Percentiles rank a stretch among this genome's conserved stretches.
Evolutionary conservation across 345 rosid genomes (phyloP).

Genomic region (Gossypium raimondii): DNA sequence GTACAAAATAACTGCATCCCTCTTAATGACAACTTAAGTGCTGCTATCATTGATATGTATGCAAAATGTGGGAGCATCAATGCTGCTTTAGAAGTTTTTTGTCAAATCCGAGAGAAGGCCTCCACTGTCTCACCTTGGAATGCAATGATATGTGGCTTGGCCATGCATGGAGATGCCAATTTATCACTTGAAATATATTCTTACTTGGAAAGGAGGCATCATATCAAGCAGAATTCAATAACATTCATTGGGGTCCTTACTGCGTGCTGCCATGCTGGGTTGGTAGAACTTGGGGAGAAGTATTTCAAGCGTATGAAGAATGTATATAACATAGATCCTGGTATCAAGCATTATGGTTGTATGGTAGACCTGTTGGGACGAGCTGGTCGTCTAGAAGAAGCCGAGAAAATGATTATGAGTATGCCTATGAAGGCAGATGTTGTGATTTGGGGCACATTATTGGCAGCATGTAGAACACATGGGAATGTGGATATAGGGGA

Average conservation of each 20-base stretch:
- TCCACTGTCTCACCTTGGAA: slow-evolving; percentile 75
- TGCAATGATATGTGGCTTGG: slow-evolving; percentile 6
- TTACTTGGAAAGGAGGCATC: background rate
- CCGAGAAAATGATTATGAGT: background rate
- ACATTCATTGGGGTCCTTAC: background rate
- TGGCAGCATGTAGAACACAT: background rate
- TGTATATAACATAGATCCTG: background rate
- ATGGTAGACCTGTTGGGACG: background rate
- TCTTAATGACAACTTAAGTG: slow-evolving; percentile 58
- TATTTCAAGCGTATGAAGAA: background rate
- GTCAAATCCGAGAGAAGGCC: slow-evolving; percentile 34
- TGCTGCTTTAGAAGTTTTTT: slow-evolving; percentile 44
- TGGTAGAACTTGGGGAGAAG: background rate
- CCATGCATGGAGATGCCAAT: background rate
- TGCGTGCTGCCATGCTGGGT: background rate
- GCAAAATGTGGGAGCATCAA: slow-evolving; percentile 83
- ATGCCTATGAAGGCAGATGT: background rate
- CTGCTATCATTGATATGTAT: slow-evolving; percentile 86
- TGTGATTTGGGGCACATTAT: background rate
- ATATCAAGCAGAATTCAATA: background rate
- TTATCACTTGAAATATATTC: background rate
- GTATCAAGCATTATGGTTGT: background rate
- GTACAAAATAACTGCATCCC: slow-evolving; percentile 38
- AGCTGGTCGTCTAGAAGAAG: background rate
- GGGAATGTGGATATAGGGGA: slow-evolving; percentile 2